Evolutionary conservation across 306 rosid species (phyloP), one percentile per base, ranked within the genome.

Genomic region (Psophocarpus tetragonolobus): DNA sequence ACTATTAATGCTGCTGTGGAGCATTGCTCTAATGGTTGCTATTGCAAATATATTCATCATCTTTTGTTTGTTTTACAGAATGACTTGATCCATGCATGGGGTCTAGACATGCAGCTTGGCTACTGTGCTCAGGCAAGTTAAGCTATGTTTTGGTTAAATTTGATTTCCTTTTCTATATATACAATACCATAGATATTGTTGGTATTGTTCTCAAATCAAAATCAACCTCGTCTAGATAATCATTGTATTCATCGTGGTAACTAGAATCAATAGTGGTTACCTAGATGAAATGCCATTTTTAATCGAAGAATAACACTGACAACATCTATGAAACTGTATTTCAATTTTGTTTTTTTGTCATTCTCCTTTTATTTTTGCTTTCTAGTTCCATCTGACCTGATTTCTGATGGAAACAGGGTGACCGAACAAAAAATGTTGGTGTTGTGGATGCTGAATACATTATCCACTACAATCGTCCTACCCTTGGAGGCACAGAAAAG

Each of bases 41-140:
- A 21, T 80, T 53, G n/a, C n/a, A n/a, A n/a, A n/a, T n/a, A n/a
- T 15, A 48, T 27, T 80, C 29, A 63, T 13, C 70, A 17, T 30
- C 1, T 57, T 17, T 41, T 51, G 53, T 82, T 77, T 73, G 9
- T 67, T 84, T 81, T 72, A 36, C 90, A 95, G 98, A 95, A 84
- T 71, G 93, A 95, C 82, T 88, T 95, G 92, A 77, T 95, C 48
- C 97, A 95, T 83, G 98, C 97, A 36, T 95, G 98, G 98, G 98
- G 98, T 57, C 87, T 95, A 47, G 97, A 95, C 78, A 85, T 86
- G 83, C 96, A 92, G 77, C 91, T 95, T 48, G 98, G 98, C 32
- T 95, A 95, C 76, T 95, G 98, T 79, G 90, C 97, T 48, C 97
- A 89, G 98, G 98, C 87, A 86, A 85, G 96, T 77, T 60, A 79